Evolutionary conservation across 2,329 filamentous ascomycete species (phyloP), one percentile per base, ranked within the genome.

Genomic region (Penicillium janthinellum): DNA sequence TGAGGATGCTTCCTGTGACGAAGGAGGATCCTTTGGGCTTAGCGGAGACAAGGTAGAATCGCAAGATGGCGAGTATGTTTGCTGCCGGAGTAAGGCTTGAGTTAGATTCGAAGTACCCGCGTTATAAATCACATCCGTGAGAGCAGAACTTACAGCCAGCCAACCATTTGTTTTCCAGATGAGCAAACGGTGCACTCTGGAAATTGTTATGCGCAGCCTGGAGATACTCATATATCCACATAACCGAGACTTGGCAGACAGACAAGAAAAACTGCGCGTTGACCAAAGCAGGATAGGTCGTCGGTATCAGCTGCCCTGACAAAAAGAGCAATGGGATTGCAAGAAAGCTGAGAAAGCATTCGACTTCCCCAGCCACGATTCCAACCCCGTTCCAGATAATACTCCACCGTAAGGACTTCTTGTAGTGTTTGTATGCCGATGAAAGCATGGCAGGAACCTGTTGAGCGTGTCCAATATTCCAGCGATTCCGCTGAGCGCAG

Each of bases 401-500:
- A 3, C 53, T 60, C 60, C 59, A 64, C 20, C 65, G 64, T 8
- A 72, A 51, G 3, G 39, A 7, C 31, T 47, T 20, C 0, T 64
- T 59, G 25, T 70, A 34, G 0, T 39, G 34, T 5, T 60, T 47
- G 6, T 59, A 60, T 1, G 51, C 42, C 0, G 62, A 53, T 22
- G 64, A 61, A 4, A 63, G 41, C 38, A 70, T 47, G 1, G 57
- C 62, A 15, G 59, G 56, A 7, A 68, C 48, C 52, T 71, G 71
- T 47, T 72, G 71, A 11, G 70, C 61, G 31, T 71, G 68, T 2
- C 74, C 74, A 28, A 75, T 75, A 39, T 73, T 70, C 76, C 76
- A 78, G 60, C 77, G 65, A 38, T 71, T 74, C 10, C 65, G 68
- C 67, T 73, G 77, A 35, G 69, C 70, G 35, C 71, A 70, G 60